A percentile compares a stretch with the other conserved stretches of the same genome.
These are phyloP conservation scores for Vitis amurensis DNA, from an alignment of 164 flowering plant genomes.

Conservation along the genomic window DNA sequence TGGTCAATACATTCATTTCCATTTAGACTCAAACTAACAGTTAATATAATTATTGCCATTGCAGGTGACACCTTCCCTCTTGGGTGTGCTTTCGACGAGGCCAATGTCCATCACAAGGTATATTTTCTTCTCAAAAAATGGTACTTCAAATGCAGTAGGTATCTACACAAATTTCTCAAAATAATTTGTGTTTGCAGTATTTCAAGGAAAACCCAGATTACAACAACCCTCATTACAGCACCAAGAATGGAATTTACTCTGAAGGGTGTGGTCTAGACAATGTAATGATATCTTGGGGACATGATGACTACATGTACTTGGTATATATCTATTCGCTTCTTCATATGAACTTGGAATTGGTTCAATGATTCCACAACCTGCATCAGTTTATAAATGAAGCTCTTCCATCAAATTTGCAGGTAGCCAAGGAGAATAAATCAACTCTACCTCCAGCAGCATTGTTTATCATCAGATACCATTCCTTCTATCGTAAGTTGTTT, in stretches of 20 bases:
- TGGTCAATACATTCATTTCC: too few species aligned
- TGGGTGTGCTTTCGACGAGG: conserved; percentile 72
- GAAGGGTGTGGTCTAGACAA: conserved; percentile 64
- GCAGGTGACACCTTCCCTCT: conserved; percentile 82
- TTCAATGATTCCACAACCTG: not conserved
- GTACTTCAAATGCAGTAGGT: not conserved
- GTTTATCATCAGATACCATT: conserved; percentile 64
- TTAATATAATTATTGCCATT: not conserved
- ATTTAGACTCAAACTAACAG: too few species aligned
- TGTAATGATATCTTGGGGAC: conserved; percentile 67
- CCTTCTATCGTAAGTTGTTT: conserved; percentile 52
- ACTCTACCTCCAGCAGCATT: conserved; percentile 62
- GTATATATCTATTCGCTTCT: conserved; percentile 21
- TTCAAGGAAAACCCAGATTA: conserved; percentile 55
- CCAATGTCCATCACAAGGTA: conserved; percentile 74
- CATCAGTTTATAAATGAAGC: not conserved
- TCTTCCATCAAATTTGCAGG: conserved; percentile 25
- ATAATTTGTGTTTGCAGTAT: conserved; percentile 28
- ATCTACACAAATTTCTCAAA: not conserved
- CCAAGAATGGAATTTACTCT: conserved; percentile 53
- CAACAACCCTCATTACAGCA: conserved; percentile 48
- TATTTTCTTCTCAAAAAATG: not conserved
- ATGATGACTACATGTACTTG: conserved; percentile 77
- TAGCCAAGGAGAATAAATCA: conserved; percentile 60
- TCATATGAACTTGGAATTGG: not conserved